phyloP scores from a whole-genome alignment of 495 filamentous ascomycete genomes.

The Aspergillus sparsus region DNA sequence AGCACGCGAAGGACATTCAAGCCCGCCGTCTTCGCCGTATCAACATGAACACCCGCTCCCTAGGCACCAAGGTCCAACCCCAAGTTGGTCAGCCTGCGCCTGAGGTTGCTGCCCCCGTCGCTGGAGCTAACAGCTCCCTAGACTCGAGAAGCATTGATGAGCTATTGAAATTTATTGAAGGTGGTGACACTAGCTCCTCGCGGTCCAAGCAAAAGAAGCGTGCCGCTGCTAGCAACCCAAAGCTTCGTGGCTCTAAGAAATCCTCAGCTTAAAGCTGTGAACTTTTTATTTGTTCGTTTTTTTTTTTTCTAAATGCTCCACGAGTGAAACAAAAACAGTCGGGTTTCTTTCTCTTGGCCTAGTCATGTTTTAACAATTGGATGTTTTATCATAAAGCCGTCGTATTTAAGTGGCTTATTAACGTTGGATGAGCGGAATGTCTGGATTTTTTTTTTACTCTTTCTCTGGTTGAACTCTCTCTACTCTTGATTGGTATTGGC shows the following conservation, averaged over 20 bases:
- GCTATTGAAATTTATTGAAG: conserved; percentile 83
- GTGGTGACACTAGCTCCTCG: conserved; percentile 56
- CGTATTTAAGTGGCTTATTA: conserved; percentile 29
- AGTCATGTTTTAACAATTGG: conserved; percentile 40
- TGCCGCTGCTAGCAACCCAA: conserved; percentile 66
- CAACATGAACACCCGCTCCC: conserved; percentile 55
- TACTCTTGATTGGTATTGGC: conserved; percentile 29
- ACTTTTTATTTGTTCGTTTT: conserved; percentile 7
- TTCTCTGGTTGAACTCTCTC: conserved; percentile 46
- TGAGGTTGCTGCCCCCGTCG: conserved; percentile 42
- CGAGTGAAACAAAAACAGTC: conserved; percentile 21
- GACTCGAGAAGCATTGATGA: conserved; percentile 83
- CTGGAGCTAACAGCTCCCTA: conserved; percentile 41
- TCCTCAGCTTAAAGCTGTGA: conserved; percentile 33
- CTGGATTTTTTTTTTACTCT: conserved; percentile 17
- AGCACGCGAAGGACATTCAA: conserved; percentile 84
- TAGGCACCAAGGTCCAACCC: conserved; percentile 54
- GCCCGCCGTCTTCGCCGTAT: conserved; percentile 65
- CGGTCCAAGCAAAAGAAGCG: conserved; percentile 67
- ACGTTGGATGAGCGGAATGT: conserved; percentile 38
- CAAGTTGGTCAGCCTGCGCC: conserved; percentile 56
- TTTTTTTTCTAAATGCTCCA: conserved; percentile 15
- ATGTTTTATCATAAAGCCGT: conserved; percentile 29
- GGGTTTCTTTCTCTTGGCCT: conserved; percentile 29
- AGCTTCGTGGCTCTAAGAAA: conserved; percentile 58